Base-by-base conservation (phyloP, 495 filamentous ascomycete genomes). In the Hyaloscypha finlandica region DNA sequence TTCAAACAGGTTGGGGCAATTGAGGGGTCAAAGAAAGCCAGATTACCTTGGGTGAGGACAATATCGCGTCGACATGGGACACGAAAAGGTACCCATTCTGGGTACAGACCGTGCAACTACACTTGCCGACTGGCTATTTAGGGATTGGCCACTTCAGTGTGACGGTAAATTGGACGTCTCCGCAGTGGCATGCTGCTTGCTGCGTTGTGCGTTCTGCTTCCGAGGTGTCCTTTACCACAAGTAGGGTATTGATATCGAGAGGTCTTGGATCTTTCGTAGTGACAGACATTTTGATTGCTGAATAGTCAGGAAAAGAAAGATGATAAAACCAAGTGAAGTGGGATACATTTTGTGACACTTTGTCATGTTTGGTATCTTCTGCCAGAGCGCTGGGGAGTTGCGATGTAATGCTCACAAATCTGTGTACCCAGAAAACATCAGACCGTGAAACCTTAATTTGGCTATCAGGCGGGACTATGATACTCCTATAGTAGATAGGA, bases 131-230 rank as follows among this genome's bases (percentile, higher is more conserved):
- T 19, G 58, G 33, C 14, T 66, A 63, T 30, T 66, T 60, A 5
- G 68, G 63, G 22, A 70, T 66, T 25, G 68, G 63, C 22, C 33
- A 31, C 25, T 62, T 58, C 8, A 70, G 57, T 16, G 68, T 70
- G 6, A 70, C 68, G 3, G 32, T 9, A 29, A 48, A 70, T 11
- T 53, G 39, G 25, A 70, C 53, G 8, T 58, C 63, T 14, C 59
- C 63, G 37, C 68, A 70, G 30, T 70, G 68, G 31, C 68, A 70
- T 25, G 51, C 31, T 29, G 63, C 68, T 59, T 70, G 25, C 22
- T 70, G 59, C 11, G 63, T 66, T 1, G 67, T 69, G 5, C 62
- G 62, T 35, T 69, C 57, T 35, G 35, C 62, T 32, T 60, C 63
- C 6, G 52, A 30, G 35, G 63, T 65, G 2, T 65, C 63, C 31